Conservation (phyloP, 208 protist genomes). For the Acanthamoeba culbertsoni region DNA sequence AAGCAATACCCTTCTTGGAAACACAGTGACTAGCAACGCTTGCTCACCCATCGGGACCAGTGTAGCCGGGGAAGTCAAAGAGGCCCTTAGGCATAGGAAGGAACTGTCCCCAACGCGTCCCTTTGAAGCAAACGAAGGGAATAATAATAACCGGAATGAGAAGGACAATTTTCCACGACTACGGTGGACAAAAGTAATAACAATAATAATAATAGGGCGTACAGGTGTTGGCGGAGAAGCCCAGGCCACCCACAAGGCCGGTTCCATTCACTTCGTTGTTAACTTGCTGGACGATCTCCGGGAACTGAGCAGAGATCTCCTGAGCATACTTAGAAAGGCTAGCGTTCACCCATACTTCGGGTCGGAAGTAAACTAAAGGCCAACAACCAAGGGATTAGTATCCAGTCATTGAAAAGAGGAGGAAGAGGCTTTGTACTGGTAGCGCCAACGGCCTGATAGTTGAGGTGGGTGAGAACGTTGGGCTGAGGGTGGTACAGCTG, state of each 20-base stretch:
- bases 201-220: not conserved
- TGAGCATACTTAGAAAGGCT: not conserved
- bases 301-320: not conserved
- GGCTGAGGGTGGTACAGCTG: not conserved
- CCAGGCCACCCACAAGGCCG: not conserved
- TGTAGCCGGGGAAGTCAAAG: slow-evolving; percentile 32
- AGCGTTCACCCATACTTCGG: not conserved
- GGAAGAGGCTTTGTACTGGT: not conserved
- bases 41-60: not conserved
- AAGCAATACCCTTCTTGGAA: not conserved
- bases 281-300: not conserved
- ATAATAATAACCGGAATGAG: no score
- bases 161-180: not conserved
- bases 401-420: not conserved
- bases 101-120: slow-evolving; percentile 6
- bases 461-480: not conserved
- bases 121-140: no score
- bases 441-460: not conserved
- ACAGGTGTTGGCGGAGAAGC: slow-evolving; percentile 3
- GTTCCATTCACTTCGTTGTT: not conserved
- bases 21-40: not conserved
- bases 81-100: not conserved
- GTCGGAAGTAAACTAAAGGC: not conserved
- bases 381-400: not conserved
- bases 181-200: not conserved